Evolutionary conservation across 106 monocot genomes (phyloP).

Genomic region (Apostasia shenzhenica): DNA sequence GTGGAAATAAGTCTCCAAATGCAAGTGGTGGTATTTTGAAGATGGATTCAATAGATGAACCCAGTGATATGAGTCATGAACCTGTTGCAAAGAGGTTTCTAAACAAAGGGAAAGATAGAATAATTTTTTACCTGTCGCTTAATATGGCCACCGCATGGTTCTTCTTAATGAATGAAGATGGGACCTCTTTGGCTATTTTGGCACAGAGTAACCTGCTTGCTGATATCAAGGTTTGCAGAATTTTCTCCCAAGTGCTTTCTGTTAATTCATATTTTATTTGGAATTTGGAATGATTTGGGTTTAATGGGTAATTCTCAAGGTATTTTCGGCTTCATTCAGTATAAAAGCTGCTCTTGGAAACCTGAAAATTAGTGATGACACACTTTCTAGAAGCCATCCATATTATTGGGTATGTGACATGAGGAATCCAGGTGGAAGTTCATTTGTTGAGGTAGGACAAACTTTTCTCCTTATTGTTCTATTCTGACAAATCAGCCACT

Average conservation of each 20-base stretch:
- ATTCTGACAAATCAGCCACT: too few relatives aligned
- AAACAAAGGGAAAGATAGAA: conserved; percentile 74
- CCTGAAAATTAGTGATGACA: conserved; percentile 97
- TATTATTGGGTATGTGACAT: conserved; percentile 98
- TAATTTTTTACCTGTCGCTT: conserved; percentile 67
- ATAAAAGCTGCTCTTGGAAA: conserved; percentile 98
- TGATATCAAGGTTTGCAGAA: conserved; percentile 80
- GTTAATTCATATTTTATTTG: background rate
- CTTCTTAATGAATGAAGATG: conserved; percentile 85
- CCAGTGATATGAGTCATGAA: conserved; percentile 23
- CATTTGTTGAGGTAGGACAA: conserved; percentile 90
- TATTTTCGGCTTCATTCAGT: conserved; percentile 88
- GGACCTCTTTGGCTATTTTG: conserved; percentile 60
- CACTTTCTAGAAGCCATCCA: conserved; percentile 60
- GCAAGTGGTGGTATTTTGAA: conserved; percentile 2
- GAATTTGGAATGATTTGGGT: background rate
- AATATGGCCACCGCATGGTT: conserved; percentile 84
- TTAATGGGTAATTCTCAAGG: conserved; percentile 30
- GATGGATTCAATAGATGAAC: conserved; percentile 4
- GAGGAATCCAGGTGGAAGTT: conserved; percentile 92
- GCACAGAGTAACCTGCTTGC: conserved; percentile 80
- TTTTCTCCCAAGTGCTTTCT: background rate
- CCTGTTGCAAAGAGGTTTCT: conserved; percentile 58
- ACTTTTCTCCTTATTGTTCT: conserved; percentile 8
- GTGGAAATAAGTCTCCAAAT: conserved; percentile 10